Percentiles rank a stretch among this genome's conserved stretches.
Conservation (phyloP, 768 basidiomycete species). For the Auricularia sp. region DNA sequence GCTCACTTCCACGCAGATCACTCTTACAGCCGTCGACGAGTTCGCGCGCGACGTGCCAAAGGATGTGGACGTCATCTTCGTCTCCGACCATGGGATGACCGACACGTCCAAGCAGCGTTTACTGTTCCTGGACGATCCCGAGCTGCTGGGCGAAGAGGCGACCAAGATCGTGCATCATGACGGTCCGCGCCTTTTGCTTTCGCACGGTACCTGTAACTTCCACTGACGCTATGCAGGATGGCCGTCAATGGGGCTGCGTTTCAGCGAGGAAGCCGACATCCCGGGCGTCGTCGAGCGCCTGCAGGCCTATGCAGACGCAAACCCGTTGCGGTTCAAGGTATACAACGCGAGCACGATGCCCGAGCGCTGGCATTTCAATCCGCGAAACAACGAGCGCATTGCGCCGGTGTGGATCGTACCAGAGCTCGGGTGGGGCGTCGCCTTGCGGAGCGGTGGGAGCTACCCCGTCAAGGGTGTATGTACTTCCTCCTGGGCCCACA, state of each 20-base stretch:
- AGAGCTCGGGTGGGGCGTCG: conserved; percentile 52
- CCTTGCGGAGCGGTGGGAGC: background rate
- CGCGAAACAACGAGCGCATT: conserved; percentile 51
- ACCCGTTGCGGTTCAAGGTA: conserved; percentile 64
- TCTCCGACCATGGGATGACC: conserved; percentile 88
- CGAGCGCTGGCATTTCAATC: conserved; percentile 61
- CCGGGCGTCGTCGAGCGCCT: conserved; percentile 48
- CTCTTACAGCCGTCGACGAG: conserved; percentile 55
- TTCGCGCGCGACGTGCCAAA: conserved; percentile 65
- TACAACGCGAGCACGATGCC: conserved; percentile 80
- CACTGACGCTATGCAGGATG: conserved; percentile 40
- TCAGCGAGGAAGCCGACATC: conserved; percentile 47
- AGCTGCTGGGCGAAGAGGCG: conserved; percentile 57
- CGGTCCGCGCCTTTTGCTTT: conserved; percentile 23
- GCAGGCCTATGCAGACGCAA: conserved; percentile 37
- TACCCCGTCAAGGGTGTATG: background rate
- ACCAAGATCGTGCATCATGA: conserved; percentile 61
- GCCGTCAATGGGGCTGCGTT: conserved; percentile 83
- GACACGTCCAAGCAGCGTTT: conserved; percentile 72
- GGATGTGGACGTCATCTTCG: conserved; percentile 80
- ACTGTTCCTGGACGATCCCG: conserved; percentile 64
- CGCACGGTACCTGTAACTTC: background rate
- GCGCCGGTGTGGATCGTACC: conserved; percentile 84
- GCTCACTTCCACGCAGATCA: conserved; percentile 32
- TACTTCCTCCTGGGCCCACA: background rate